A percentile compares a stretch with the other conserved stretches of the same genome.
phyloP scores from a whole-genome alignment of 495 filamentous ascomycete species.

The Parachaetomium inaequale region DNA sequence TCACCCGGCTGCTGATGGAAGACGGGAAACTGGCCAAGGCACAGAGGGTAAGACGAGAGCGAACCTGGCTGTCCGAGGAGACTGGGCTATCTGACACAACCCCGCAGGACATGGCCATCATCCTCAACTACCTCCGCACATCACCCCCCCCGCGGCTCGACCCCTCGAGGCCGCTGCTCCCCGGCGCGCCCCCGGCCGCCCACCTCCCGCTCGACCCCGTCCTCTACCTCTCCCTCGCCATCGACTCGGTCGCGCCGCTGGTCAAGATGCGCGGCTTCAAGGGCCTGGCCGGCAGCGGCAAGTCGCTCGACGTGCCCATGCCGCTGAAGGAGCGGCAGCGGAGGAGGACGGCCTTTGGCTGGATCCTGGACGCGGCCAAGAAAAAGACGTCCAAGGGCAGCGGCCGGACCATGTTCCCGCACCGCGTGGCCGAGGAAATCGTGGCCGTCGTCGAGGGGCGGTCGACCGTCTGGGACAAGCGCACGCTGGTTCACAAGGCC shows the following conservation, averaged over 20 bases:
- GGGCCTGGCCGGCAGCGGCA: conserved; percentile 81
- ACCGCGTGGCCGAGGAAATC: conserved; percentile 82
- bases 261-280: conserved; percentile 70
- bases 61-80: too few relatives aligned
- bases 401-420: conserved; percentile 62
- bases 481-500: conserved; percentile 67
- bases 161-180: conserved; percentile 65
- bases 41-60: conserved; percentile 62
- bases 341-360: conserved; percentile 70
- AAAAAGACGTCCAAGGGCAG: conserved; percentile 64
- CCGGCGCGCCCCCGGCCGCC: conserved; percentile 63
- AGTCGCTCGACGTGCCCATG: conserved; percentile 73
- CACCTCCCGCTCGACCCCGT: conserved; percentile 76
- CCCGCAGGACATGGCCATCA: conserved; percentile 71
- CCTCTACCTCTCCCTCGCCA: conserved; percentile 76
- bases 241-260: conserved; percentile 93
- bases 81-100: background rate
- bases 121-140: conserved; percentile 85
- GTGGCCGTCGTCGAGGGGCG: conserved; percentile 82
- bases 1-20: conserved; percentile 85
- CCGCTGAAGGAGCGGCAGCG: conserved; percentile 72
- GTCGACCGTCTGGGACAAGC: conserved; percentile 76
- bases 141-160: conserved; percentile 68
- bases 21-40: conserved; percentile 81
- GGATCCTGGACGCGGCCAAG: conserved; percentile 79